A percentile compares a stretch with the other conserved stretches of the same genome.
These are phyloP conservation scores for Trichosporon inkin DNA, from an alignment of 1,284 basidiomycete species.

Conservation along the genomic window DNA sequence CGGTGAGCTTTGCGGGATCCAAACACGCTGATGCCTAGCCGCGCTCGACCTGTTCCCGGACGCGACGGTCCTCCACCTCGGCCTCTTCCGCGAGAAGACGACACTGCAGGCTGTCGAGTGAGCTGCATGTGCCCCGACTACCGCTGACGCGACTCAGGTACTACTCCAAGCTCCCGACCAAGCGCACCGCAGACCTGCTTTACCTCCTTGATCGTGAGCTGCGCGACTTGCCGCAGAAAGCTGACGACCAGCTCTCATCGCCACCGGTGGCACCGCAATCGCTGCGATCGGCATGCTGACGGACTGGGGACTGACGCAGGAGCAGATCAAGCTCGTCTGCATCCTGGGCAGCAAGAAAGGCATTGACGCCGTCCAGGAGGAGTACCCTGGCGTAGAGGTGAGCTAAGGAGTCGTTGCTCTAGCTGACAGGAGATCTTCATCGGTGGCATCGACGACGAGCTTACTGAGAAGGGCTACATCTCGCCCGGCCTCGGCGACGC, in stretches of 20 bases:
- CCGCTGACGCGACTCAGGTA: conserved; percentile 55
- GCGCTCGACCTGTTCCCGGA: conserved; percentile 75
- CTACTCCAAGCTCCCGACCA: conserved; percentile 82
- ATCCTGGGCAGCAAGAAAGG: conserved; percentile 76
- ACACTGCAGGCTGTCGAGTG: conserved; percentile 90
- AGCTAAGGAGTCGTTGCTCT: too few relatives aligned
- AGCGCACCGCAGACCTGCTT: conserved; percentile 72
- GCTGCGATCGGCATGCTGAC: conserved; percentile 77
- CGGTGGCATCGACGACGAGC: conserved; percentile 67
- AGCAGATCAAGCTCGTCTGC: conserved; percentile 73
- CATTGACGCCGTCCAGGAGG: conserved; percentile 61
- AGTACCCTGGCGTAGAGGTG: conserved; percentile 78
- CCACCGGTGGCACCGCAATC: conserved; percentile 87
- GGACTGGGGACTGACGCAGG: conserved; percentile 72
- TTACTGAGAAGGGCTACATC: conserved; percentile 72
- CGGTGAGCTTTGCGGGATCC: conserved; percentile 48
- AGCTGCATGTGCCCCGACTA: too few relatives aligned
- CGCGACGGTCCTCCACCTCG: conserved; percentile 85
- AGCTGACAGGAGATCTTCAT: conserved; percentile 65
- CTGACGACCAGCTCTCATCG: conserved; percentile 61
- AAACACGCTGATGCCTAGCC: conserved; percentile 29
- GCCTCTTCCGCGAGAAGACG: conserved; percentile 83
- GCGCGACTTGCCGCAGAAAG: not conserved
- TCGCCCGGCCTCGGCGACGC: conserved; percentile 84
- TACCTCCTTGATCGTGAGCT: conserved; percentile 70